phyloP scores from a whole-genome alignment of 2,329 filamentous ascomycete species.

The Pseudogymnoascus sp. region DNA sequence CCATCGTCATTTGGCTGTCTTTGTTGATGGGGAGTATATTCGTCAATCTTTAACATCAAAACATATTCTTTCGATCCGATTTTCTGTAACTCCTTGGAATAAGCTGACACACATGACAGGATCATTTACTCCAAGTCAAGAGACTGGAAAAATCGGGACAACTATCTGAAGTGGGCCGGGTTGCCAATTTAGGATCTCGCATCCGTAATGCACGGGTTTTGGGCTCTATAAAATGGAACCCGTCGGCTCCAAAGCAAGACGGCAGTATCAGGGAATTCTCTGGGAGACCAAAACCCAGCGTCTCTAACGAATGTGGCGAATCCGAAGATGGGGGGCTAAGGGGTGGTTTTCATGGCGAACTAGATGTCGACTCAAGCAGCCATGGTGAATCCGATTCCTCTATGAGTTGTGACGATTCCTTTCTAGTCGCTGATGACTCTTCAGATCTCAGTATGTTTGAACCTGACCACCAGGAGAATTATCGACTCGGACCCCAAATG shows the following conservation, averaged over 20 bases:
- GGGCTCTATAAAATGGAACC: slow-evolving; percentile 41
- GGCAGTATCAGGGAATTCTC: background rate
- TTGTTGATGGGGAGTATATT: background rate
- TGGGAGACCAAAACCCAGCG: background rate
- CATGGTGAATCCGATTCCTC: background rate
- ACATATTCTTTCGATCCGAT: background rate
- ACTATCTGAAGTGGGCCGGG: slow-evolving; percentile 68
- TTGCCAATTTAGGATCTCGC: slow-evolving; percentile 68
- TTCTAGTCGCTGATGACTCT: background rate
- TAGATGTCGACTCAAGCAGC: background rate
- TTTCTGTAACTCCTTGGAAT: background rate
- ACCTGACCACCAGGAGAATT: background rate
- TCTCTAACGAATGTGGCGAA: background rate
- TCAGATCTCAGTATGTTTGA: background rate
- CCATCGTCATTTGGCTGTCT: background rate
- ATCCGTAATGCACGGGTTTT: slow-evolving; percentile 77
- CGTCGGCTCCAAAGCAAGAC: background rate
- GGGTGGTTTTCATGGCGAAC: background rate
- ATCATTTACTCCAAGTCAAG: slow-evolving; percentile 73
- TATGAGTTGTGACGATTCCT: background rate
- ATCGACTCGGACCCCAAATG: slow-evolving; percentile 64
- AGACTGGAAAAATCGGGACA: slow-evolving; percentile 64
- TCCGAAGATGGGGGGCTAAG: background rate
- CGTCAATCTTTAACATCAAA: slow-evolving; percentile 10
- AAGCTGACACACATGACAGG: slow-evolving; percentile 38